Percentiles rank a stretch among this genome's conserved stretches.
Conservation (phyloP, 148 eudicot species). For the Fagopyrum esculentum region DNA sequence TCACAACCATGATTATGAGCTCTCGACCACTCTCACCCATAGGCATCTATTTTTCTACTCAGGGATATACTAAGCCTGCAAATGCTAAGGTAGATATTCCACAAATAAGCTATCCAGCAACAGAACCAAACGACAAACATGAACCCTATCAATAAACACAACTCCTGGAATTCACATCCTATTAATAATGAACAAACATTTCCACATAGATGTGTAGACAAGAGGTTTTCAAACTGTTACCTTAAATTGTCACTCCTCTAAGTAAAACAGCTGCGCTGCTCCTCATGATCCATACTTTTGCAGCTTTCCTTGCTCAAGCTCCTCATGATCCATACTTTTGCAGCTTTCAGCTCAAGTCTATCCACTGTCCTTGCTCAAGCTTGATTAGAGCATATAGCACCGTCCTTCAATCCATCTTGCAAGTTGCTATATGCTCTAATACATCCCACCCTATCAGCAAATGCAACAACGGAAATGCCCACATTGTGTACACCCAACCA, state of each 20-base stretch:
- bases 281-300: slow-evolving; percentile 45
- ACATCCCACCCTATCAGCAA: slow-evolving; percentile 1
- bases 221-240: slow-evolving; percentile 27
- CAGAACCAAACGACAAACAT: neutral
- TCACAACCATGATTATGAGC: too few species aligned
- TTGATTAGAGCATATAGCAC: slow-evolving; percentile 24
- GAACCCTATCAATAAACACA: neutral
- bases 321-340: slow-evolving; percentile 45
- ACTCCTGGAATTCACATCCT: neutral
- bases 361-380: slow-evolving; percentile 21
- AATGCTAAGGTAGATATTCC: too few species aligned
- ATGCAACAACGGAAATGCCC: neutral
- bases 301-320: slow-evolving; percentile 35
- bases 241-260: slow-evolving; percentile 56
- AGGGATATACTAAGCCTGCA: too few species aligned
- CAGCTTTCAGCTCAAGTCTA: slow-evolving; percentile 31
- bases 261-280: slow-evolving; percentile 64
- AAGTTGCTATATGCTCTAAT: slow-evolving; percentile 14
- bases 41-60: too few species aligned
- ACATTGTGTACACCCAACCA: neutral
- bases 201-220: neutral
- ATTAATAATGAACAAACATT: neutral
- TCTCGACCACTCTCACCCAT: too few species aligned
- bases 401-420: slow-evolving; percentile 16
- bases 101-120: neutral